Conservation (phyloP, 2,329 filamentous ascomycete genomes). For the Cladosporium austrohemisphaericum region DNA sequence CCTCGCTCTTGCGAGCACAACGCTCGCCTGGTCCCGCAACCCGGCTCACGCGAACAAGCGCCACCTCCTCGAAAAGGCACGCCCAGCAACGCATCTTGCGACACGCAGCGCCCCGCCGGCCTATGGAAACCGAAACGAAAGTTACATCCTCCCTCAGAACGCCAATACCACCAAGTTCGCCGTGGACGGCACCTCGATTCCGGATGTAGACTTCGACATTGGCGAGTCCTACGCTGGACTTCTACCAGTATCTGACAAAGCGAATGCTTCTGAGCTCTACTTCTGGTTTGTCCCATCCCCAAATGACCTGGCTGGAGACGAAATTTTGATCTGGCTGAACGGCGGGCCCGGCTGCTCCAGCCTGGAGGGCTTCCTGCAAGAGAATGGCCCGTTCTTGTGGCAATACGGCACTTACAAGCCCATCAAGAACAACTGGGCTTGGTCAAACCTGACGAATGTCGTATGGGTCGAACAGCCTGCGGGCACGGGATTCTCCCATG, state of each 20-base stretch:
- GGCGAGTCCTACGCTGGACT: constrained; percentile 34
- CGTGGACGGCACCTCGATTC: constrained; percentile 30
- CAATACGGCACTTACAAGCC: constrained; percentile 43
- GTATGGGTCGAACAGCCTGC: constrained; percentile 46
- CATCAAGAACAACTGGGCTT: constrained; percentile 46
- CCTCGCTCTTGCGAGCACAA: constrained; percentile 16
- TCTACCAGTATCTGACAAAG: constrained; percentile 30
- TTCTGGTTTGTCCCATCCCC: constrained; percentile 51
- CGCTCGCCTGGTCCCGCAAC: constrained; percentile 19
- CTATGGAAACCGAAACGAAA: constrained; percentile 20
- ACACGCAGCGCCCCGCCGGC: constrained; percentile 14
- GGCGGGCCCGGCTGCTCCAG: constrained; percentile 45
- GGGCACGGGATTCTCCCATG: constrained; percentile 36
- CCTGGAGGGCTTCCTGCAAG: constrained; percentile 48
- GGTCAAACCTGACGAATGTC: constrained; percentile 51
- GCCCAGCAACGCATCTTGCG: neutral
- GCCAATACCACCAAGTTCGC: constrained; percentile 42
- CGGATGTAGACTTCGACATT: constrained; percentile 35
- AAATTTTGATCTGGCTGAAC: constrained; percentile 37
- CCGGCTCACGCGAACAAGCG: constrained; percentile 27
- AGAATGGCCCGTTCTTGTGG: constrained; percentile 47
- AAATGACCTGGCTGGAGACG: constrained; percentile 39
- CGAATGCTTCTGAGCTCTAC: constrained; percentile 38
- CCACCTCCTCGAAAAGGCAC: constrained; percentile 13
- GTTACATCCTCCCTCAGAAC: constrained; percentile 40